Percentiles rank a stretch among this genome's conserved stretches.
phyloP scores from a whole-genome alignment of 352 stramenopile species.

The Phytophthora kernoviae region DNA sequence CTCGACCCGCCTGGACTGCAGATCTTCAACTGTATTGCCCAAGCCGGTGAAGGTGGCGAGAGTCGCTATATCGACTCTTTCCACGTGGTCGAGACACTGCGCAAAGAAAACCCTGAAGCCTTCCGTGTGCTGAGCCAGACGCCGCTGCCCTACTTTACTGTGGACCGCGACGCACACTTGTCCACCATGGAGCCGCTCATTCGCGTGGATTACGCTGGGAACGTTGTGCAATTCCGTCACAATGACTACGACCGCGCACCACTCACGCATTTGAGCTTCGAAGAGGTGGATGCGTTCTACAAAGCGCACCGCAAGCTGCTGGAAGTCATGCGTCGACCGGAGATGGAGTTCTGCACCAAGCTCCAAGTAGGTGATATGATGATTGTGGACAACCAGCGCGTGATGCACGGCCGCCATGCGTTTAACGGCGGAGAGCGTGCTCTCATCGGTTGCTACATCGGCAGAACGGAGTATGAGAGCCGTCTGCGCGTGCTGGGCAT shows the following conservation, averaged over 20 bases:
- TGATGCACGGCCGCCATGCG: slow-evolving; percentile 82
- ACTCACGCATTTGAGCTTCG: slow-evolving; percentile 78
- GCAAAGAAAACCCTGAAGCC: slow-evolving; percentile 54
- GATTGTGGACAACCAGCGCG: slow-evolving; percentile 87
- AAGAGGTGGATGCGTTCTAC: slow-evolving; percentile 79
- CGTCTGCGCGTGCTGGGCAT: slow-evolving; percentile 81
- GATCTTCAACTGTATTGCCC: slow-evolving; percentile 89
- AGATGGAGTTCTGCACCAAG: slow-evolving; percentile 66
- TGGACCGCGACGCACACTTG: slow-evolving; percentile 78
- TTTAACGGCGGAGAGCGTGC: slow-evolving; percentile 80
- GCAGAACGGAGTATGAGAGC: slow-evolving; percentile 85
- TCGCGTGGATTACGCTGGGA: slow-evolving; percentile 65
- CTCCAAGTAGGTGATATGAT: slow-evolving; percentile 86
- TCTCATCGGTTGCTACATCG: slow-evolving; percentile 90
- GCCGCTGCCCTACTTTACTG: slow-evolving; percentile 75
- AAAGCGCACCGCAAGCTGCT: slow-evolving; percentile 71
- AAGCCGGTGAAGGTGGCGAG: slow-evolving; percentile 71
- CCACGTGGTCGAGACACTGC: slow-evolving; percentile 72
- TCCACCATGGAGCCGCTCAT: slow-evolving; percentile 86
- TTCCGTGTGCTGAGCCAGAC: slow-evolving; percentile 77
- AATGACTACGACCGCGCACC: slow-evolving; percentile 90
- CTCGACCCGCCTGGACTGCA: slow-evolving; percentile 85
- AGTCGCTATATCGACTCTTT: slow-evolving; percentile 87
- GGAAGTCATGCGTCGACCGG: slow-evolving; percentile 59
- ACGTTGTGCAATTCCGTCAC: slow-evolving; percentile 85